phyloP scores from a whole-genome alignment of 306 rosid species.

The Vigna radiata region DNA sequence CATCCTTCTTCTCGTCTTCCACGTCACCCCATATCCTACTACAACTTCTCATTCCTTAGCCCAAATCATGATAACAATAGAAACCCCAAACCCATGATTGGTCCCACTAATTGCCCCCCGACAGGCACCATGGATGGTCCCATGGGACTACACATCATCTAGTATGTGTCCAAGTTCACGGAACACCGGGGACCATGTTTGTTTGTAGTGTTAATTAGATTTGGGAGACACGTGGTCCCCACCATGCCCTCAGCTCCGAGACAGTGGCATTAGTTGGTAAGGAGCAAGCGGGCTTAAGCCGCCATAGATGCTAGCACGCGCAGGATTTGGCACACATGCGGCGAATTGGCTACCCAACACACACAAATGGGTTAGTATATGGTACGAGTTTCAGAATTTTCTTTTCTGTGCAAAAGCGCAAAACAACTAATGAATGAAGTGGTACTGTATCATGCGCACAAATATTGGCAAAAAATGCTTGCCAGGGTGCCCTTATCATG shows the following conservation, averaged over 20 bases:
- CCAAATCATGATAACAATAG: constrained; percentile 55
- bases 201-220: constrained; percentile 45
- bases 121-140: constrained; percentile 79
- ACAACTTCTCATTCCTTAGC: constrained; percentile 24
- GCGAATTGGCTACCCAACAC: constrained; percentile 40
- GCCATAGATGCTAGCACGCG: constrained; percentile 76
- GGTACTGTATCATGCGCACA: constrained; percentile 88
- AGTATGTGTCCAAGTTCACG: constrained; percentile 78
- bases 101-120: constrained; percentile 81
- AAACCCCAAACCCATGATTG: constrained; percentile 66
- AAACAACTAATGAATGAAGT: constrained; percentile 48
- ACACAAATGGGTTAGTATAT: constrained; percentile 41
- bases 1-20: not conserved
- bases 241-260: constrained; percentile 53
- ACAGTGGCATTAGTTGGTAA: constrained; percentile 61
- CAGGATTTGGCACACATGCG: constrained; percentile 58
- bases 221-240: constrained; percentile 72
- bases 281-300: constrained; percentile 62
- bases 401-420: constrained; percentile 38
- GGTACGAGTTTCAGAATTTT: not conserved
- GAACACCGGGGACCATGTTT: constrained; percentile 64
- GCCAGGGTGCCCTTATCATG: constrained; percentile 55
- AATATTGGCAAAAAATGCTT: constrained; percentile 47
- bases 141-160: constrained; percentile 68
- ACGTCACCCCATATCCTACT: constrained; percentile 2